Conservation (phyloP, 192 early-diverging fungal species). For the Phycomyces nitens region DNA sequence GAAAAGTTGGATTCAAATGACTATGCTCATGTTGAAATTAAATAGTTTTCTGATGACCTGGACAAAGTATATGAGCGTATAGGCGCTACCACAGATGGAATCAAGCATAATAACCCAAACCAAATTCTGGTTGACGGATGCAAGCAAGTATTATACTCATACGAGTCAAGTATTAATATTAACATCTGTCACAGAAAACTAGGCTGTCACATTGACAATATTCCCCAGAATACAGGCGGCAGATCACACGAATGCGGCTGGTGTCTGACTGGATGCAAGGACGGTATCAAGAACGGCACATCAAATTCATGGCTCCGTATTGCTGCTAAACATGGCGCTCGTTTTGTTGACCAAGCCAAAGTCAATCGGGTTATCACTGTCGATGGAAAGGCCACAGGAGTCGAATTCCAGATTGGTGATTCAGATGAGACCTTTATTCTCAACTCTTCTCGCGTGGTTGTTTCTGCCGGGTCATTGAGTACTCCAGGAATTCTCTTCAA, state of each 20-base stretch:
- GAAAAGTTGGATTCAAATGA: too few relatives aligned
- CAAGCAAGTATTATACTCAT: slow-evolving; percentile 37
- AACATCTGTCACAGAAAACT: slow-evolving; percentile 35
- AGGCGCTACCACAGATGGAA: slow-evolving; percentile 46
- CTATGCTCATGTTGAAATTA: too few relatives aligned
- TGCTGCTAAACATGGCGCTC: slow-evolving; percentile 57
- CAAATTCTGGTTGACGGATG: slow-evolving; percentile 63
- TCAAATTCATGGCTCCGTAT: slow-evolving; percentile 66
- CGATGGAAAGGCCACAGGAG: slow-evolving; percentile 25
- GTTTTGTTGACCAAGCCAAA: slow-evolving; percentile 56
- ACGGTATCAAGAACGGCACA: slow-evolving; percentile 66
- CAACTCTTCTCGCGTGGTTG: slow-evolving; percentile 54
- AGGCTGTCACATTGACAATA: slow-evolving; percentile 49
- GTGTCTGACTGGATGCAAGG: slow-evolving; percentile 69
- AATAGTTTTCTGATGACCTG: slow-evolving; percentile 42
- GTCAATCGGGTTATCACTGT: slow-evolving; percentile 62
- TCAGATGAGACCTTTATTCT: slow-evolving; percentile 36
- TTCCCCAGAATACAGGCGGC: slow-evolving; percentile 67
- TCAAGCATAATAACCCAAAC: slow-evolving; percentile 66
- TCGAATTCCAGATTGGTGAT: slow-evolving; percentile 14
- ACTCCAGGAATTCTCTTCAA: slow-evolving; percentile 60
- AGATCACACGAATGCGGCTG: slow-evolving; percentile 56
- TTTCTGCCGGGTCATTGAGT: slow-evolving; percentile 61
- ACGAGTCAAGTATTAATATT: background rate
- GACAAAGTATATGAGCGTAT: slow-evolving; percentile 55